Percentiles rank a stretch among this genome's conserved stretches.
These are phyloP conservation scores for Phytophthora agathidicida DNA, from an alignment of 352 stramenopile species.

Conservation along the genomic window DNA sequence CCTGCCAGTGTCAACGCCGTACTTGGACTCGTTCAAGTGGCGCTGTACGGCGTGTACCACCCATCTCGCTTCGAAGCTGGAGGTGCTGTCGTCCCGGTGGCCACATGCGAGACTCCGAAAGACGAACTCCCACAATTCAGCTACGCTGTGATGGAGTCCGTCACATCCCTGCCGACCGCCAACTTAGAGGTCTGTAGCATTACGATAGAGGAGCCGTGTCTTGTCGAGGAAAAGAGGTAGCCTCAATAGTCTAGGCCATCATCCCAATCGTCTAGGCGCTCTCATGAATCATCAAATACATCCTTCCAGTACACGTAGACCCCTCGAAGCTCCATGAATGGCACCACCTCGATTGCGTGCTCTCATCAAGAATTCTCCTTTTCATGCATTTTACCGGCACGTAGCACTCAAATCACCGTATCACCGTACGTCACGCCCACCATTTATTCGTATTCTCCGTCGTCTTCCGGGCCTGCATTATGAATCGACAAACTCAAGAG, in stretches of 20 bases:
- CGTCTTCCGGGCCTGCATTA: constrained; percentile 28
- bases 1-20: constrained; percentile 54
- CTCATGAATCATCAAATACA: constrained; percentile 6
- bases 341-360: too few species aligned
- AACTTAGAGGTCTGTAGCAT: constrained; percentile 41
- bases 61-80: constrained; percentile 27
- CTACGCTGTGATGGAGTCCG: constrained; percentile 29
- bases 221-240: constrained; percentile 13
- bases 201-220: constrained; percentile 27
- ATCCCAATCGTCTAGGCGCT: constrained; percentile 14
- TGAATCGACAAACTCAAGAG: constrained; percentile 79
- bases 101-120: constrained; percentile 23
- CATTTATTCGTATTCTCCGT: constrained; percentile 46
- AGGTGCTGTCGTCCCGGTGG: constrained; percentile 18
- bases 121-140: constrained; percentile 20
- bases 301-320: background rate
- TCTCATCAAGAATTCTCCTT: background rate
- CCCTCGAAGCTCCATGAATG: too few species aligned
- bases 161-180: constrained; percentile 10
- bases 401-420: too few species aligned
- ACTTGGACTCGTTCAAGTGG: constrained; percentile 57
- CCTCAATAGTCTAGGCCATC: constrained; percentile 7
- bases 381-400: too few species aligned
- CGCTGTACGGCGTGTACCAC: constrained; percentile 67
- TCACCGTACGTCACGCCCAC: too few species aligned